Evolutionary conservation across 176 grass and related monocot species (phyloP), one percentile per base, ranked within the genome.

Genomic region (Areca catechu): DNA sequence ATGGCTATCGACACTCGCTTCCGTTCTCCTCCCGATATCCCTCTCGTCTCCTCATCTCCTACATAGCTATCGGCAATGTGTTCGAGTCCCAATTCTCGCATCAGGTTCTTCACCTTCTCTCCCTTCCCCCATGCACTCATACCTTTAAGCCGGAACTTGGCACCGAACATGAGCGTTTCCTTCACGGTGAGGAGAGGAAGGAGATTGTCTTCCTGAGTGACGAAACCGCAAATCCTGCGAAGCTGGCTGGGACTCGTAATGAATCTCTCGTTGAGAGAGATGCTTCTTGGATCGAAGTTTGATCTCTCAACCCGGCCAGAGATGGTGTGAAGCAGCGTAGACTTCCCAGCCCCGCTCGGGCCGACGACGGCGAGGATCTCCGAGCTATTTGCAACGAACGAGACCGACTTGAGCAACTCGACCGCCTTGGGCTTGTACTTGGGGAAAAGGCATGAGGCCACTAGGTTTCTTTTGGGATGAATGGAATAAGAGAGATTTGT

Each of bases 121-220:
- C n/a, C 53, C 27, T 67, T 76, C 67, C 85, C 77, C 47, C 3
- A 19, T 0, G 63, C 14, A 5, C 50, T 79, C 20, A 66, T 43
- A 20, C 52, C 74, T 49, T 68, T 63, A 24, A 91, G 74, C 52
- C 92, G 50, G 74, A 97, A 89, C 5, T 69, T 72, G 14, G 86
- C 83, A 14, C 67, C 75, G 30, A 97, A 97, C 68, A 82, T 76
- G 21, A 97, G 73, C 21, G 92, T 97, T 74, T 97, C 92, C 23
- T 75, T 82, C 6, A 97, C 86, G 3, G 92, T 97, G 54, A 97
- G 92, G 3, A 97, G 77, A n/a, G 83, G 92, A 0, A 97, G 86
- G 6, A 97, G 86, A 71, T 91, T 90, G 75, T 91, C 86, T 16
- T 97, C 92, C 79, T 97, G 92, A 21, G 86, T 88, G 18, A 90